Evolutionary conservation across 768 basidiomycete species (phyloP).

Genomic region (Lentinus tigrinus): DNA sequence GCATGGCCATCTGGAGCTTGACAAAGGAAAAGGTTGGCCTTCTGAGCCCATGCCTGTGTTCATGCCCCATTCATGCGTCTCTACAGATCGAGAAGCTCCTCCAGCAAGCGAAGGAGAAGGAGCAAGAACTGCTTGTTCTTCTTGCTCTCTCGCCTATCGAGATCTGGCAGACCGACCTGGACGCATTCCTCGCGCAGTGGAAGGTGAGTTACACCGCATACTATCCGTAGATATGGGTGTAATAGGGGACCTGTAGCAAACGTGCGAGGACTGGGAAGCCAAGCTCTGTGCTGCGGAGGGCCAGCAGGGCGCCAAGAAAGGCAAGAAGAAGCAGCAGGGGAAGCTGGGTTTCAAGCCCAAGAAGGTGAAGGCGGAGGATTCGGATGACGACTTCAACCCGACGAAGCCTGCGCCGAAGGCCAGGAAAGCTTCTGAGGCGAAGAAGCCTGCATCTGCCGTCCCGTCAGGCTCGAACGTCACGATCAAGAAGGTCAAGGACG

Average conservation of each 20-base stretch:
- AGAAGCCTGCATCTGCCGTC: conserved; percentile 30
- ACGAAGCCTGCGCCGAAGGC: conserved; percentile 44
- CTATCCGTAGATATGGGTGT: neutral
- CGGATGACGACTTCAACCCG: conserved; percentile 58
- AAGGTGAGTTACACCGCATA: conserved; percentile 48
- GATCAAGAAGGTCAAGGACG: conserved; percentile 47
- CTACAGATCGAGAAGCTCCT: conserved; percentile 79
- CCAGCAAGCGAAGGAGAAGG: conserved; percentile 79
- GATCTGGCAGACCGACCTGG: conserved; percentile 90
- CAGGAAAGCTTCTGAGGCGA: conserved; percentile 28
- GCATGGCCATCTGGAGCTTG: conserved; percentile 94
- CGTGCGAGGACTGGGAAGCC: conserved; percentile 42
- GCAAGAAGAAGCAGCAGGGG: conserved; percentile 58
- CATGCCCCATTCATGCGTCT: neutral
- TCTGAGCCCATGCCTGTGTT: neutral
- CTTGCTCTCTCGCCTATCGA: conserved; percentile 77
- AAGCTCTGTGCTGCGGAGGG: conserved; percentile 43
- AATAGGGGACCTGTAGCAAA: conserved; percentile 29
- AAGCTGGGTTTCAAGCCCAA: conserved; percentile 50
- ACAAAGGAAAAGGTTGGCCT: conserved; percentile 81
- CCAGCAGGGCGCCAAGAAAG: conserved; percentile 42
- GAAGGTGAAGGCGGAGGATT: conserved; percentile 37
- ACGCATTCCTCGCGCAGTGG: conserved; percentile 82
- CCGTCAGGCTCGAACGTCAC: conserved; percentile 45
- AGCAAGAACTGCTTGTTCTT: conserved; percentile 73